Conservation (phyloP, 2,329 filamentous ascomycete species). For the Xylaria sp. region DNA sequence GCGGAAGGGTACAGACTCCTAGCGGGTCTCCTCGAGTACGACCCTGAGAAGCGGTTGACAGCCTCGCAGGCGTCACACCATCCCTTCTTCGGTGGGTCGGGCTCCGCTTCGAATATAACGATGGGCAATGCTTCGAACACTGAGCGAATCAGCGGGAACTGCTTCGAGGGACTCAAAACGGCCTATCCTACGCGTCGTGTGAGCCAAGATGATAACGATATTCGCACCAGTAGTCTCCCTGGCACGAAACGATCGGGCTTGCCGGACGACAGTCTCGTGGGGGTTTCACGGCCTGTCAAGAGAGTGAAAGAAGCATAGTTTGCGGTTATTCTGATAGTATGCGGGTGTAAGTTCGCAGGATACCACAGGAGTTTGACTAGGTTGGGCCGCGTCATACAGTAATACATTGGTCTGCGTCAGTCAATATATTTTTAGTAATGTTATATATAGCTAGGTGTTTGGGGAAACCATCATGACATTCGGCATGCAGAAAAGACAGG, state of each 20-base stretch:
- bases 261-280: slow-evolving; percentile 79
- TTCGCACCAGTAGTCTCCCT: slow-evolving; percentile 86
- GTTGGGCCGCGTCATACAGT: background rate
- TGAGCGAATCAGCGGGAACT: slow-evolving; percentile 80
- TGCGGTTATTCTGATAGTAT: background rate
- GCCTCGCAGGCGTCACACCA: slow-evolving; percentile 90
- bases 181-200: slow-evolving; percentile 93
- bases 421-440: no score
- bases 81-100: slow-evolving; percentile 74
- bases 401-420: background rate
- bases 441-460: slow-evolving; percentile 26
- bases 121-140: slow-evolving; percentile 52
- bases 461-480: background rate
- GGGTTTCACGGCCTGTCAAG: slow-evolving; percentile 62
- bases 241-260: slow-evolving; percentile 91
- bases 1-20: slow-evolving; percentile 85
- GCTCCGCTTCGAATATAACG: background rate
- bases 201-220: slow-evolving; percentile 95
- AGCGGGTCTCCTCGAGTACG: slow-evolving; percentile 87
- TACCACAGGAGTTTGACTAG: no score
- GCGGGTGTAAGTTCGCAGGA: background rate
- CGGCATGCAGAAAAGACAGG: background rate
- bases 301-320: slow-evolving; percentile 65
- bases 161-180: slow-evolving; percentile 88
- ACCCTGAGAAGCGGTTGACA: slow-evolving; percentile 87